phyloP scores from a whole-genome alignment of 148 eudicot species.

The Amaranthus palmeri region DNA sequence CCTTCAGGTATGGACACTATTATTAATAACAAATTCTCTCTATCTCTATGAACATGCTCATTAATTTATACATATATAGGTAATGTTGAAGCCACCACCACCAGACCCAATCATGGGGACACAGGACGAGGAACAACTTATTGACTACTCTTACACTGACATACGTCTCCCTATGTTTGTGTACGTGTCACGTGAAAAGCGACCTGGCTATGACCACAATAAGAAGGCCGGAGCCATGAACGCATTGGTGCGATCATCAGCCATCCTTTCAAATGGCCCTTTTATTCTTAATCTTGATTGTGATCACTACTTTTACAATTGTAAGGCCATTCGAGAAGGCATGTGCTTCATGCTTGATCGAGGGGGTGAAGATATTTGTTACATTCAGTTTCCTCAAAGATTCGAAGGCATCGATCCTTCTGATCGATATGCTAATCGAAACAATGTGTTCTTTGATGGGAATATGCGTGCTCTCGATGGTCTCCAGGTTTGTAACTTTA shows the following conservation, averaged over 20 bases:
- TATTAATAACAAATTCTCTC: not conserved
- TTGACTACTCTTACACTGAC: conserved; percentile 76
- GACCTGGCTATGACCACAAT: conserved; percentile 72
- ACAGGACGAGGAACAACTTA: conserved; percentile 32
- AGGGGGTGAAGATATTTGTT: conserved; percentile 94
- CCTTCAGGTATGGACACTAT: conserved; percentile 40
- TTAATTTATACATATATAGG: conserved; percentile 30
- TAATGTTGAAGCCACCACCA: conserved; percentile 85
- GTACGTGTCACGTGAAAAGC: conserved; percentile 71
- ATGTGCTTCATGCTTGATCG: conserved; percentile 97
- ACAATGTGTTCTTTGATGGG: conserved; percentile 91
- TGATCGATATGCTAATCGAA: conserved; percentile 90
- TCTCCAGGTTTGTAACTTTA: conserved; percentile 44
- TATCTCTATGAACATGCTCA: not conserved
- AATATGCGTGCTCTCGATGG: conserved; percentile 98
- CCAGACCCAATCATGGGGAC: conserved; percentile 54
- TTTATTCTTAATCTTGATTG: conserved; percentile 94
- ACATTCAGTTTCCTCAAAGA: conserved; percentile 91
- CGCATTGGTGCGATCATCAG: conserved; percentile 70
- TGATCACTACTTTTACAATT: conserved; percentile 76
- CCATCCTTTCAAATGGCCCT: conserved; percentile 80
- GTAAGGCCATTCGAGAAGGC: conserved; percentile 82
- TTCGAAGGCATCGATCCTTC: conserved; percentile 97
- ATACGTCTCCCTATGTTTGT: conserved; percentile 85
- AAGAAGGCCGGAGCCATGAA: conserved; percentile 88